Evolutionary conservation across 805 yeast genomes (phyloP).

Genomic region (Candida coquimbonensis): DNA sequence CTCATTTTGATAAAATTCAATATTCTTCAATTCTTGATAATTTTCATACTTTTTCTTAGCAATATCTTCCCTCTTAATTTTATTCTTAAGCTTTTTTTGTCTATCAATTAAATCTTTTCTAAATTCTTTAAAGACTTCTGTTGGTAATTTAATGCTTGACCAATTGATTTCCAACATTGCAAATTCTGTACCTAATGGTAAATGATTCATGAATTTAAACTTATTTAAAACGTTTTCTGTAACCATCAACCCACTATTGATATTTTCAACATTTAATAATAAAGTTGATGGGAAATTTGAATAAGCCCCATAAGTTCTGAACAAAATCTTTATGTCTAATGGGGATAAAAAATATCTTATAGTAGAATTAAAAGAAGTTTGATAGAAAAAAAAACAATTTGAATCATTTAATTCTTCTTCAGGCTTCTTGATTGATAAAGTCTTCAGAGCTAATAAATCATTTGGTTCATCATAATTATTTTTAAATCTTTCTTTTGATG

Average conservation of each 20-base stretch:
- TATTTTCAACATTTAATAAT: constrained; percentile 58
- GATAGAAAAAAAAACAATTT: constrained; percentile 64
- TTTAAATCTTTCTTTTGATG: constrained; percentile 29
- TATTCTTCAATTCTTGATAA: constrained; percentile 49
- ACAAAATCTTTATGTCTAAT: constrained; percentile 70
- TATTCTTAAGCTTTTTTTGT: constrained; percentile 39
- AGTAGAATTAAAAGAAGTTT: constrained; percentile 64
- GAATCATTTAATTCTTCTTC: constrained; percentile 26
- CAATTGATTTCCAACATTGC: constrained; percentile 86
- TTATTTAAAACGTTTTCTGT: constrained; percentile 52
- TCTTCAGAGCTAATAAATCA: constrained; percentile 11
- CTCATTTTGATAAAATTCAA: constrained; percentile 39
- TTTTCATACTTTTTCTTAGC: constrained; percentile 48
- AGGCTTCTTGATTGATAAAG: constrained; percentile 8
- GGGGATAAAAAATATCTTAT: constrained; percentile 66
- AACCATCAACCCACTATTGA: constrained; percentile 57
- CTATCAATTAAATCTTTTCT: constrained; percentile 52
- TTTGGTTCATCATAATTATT: constrained; percentile 16
- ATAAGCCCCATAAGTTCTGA: constrained; percentile 54
- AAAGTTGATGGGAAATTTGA: constrained; percentile 62
- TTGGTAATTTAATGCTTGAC: constrained; percentile 39
- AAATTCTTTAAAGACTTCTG: constrained; percentile 39
- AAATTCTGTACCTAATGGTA: constrained; percentile 79
- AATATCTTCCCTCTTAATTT: constrained; percentile 54
- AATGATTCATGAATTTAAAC: constrained; percentile 68